Base-by-base conservation (phyloP, 78 protist genomes). In the Polysphondylium violaceum region DNA sequence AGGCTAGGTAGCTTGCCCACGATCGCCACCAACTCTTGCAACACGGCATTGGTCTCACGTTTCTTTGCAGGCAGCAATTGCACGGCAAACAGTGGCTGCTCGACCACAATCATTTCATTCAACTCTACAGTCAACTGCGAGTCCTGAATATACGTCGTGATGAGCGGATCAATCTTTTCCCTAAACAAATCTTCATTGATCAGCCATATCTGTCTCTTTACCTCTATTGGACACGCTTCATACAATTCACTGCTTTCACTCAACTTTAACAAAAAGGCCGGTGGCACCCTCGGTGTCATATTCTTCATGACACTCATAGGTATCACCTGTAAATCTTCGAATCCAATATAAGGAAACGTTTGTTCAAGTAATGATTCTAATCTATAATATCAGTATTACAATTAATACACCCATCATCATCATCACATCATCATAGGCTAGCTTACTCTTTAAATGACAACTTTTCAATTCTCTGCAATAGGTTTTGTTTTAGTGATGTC, bases 301-400 rank as follows among this genome's bases (percentile, higher is more conserved):
- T 63, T 25, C 63, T 74, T 64, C 87, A 87, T 74, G 3, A 74
- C 93, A 27, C 50, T 75, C 93, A 87, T 87, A 21, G 93, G 93
- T 64, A 87, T 61, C 19, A 31, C 74, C 40, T 67, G 56, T 17
- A 87, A 25, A 40, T 87, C 93, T 12, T 74, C 87, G 51, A 87
- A 76, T 9, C 93, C 73, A 27, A 87, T 74, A 75, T 76, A 87
- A 14, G 93, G 86, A 36, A 87, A 87, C 25, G 86, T 73, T 53
- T 64, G 31, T 38, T 87, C 93, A 14, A 87, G 41, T 41, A 87
- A 56, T 55, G 38, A n/a, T 51, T 87, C 93, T 31, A 87, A 55
- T 51, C 93, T 86, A 25, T 38, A n/a, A 27, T 25, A 5, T 61
- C 0, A 4, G 2, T 8, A n/a, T 17, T 16, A 21, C 23, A 2